Base-by-base conservation (phyloP, 192 early-diverging fungal species). In the Coemansia sp. region DNA sequence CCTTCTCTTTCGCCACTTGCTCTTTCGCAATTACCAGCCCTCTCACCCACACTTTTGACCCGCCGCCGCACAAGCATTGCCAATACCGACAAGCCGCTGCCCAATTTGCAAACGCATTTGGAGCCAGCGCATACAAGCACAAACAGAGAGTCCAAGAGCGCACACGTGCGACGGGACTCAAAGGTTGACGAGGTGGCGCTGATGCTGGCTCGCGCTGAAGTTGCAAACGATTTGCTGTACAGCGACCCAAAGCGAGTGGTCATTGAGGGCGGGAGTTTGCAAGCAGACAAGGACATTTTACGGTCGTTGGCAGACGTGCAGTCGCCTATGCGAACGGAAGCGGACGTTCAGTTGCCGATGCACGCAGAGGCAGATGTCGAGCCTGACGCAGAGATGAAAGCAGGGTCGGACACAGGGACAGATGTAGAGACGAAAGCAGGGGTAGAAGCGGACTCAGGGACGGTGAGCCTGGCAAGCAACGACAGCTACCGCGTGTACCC, bases 231-330 rank as follows among this genome's bases (percentile, higher is more conserved):
- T 49, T 51, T 74, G 2, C 43, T 74, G 43, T 74, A 43, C 54
- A 67, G 29, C 49, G 72, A 80, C 54, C 72, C 77, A 16, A 80
- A 74, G 67, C 77, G 68, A 11, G 77, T 70, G 35, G 71, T 74
- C 3, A 71, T 74, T 23, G 71, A 80, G 64, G 38, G 61, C 65
- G 71, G 71, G 12, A 48, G 19, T 19, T 20, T 73, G 57, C 60
- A 64, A 10, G 70, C 76, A 1, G 60, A 70, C 67, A 39, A 64
- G 38, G 59, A 56, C 14, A 74, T 64, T 27, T 65, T 79, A 27
- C 24, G 39, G 64, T 79, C 70, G 32, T 48, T 79, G 27, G 57
- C 54, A 3, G 76, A 79, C 59, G 71, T 74, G 0, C 18, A 57
- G 20, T 66, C 76, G 26, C 71, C 76, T 1, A 61, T 59, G 4